A percentile compares a stretch with the other conserved stretches of the same genome.
These are phyloP conservation scores for Podospora pseudopauciseta DNA, from an alignment of 495 filamentous ascomycete species.

Conservation along the genomic window DNA sequence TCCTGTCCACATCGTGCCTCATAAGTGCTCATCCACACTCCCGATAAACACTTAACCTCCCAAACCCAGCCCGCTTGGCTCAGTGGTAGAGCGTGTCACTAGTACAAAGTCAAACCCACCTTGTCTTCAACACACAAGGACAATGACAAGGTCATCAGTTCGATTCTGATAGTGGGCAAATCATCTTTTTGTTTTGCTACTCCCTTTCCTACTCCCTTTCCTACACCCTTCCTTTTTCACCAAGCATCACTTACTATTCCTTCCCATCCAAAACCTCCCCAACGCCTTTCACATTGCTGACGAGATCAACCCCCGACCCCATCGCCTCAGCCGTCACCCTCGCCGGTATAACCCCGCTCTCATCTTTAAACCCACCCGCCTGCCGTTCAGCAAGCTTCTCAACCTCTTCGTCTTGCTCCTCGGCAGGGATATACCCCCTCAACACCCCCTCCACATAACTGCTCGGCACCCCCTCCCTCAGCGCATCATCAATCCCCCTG, in stretches of 20 bases:
- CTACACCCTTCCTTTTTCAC: neutral
- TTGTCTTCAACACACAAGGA: neutral
- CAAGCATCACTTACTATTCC: neutral
- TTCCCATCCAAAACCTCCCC: neutral
- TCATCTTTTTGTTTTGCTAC: neutral
- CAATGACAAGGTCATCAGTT: conserved; percentile 20
- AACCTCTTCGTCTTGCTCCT: neutral
- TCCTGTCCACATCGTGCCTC: neutral
- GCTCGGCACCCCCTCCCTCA: conserved; percentile 29
- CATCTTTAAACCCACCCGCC: conserved; percentile 13
- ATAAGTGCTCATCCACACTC: neutral
- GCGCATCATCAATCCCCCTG: conserved; percentile 35
- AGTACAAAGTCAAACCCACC: conserved; percentile 4
- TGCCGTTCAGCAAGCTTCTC: conserved; percentile 12
- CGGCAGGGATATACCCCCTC: conserved; percentile 24
- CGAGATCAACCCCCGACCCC: neutral
- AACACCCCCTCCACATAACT: conserved; percentile 31
- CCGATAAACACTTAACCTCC: neutral
- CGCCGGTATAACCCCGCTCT: conserved; percentile 13
- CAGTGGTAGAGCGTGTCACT: conserved; percentile 21
- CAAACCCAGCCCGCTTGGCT: conserved; percentile 14
- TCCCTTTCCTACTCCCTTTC: neutral
- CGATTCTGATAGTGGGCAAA: conserved; percentile 19
- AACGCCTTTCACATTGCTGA: neutral
- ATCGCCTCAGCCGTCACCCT: neutral